Percentiles rank a stretch among this genome's conserved stretches.
Conservation (phyloP, 805 yeast genomes). For the Tetrapisispora iriomotensis region DNA sequence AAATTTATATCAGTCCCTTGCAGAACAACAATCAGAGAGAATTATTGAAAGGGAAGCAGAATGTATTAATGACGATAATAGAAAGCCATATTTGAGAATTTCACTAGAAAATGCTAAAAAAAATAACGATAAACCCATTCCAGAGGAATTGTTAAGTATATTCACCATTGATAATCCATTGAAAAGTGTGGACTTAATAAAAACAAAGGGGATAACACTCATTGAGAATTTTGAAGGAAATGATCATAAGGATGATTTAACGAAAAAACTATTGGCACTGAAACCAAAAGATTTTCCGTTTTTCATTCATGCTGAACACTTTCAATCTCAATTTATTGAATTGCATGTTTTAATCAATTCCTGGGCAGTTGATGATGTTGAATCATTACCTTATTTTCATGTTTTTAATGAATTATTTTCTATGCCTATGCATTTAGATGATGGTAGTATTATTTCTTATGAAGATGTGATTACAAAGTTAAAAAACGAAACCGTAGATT, state of each 20-base stretch:
- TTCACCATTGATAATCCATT: conserved; percentile 71
- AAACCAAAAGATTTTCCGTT: conserved; percentile 49
- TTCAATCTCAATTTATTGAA: conserved; percentile 68
- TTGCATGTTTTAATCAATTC: conserved; percentile 53
- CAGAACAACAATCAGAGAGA: conserved; percentile 41
- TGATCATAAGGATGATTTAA: conserved; percentile 26
- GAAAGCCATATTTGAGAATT: conserved; percentile 42
- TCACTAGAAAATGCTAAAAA: conserved; percentile 52
- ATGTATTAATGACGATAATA: conserved; percentile 44
- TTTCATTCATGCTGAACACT: conserved; percentile 69
- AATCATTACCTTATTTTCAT: conserved; percentile 54
- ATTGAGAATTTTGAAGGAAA: conserved; percentile 36
- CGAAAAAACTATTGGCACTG: conserved; percentile 17
- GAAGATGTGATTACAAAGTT: conserved; percentile 69
- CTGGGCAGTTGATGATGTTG: conserved; percentile 36
- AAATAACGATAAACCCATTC: conserved; percentile 68
- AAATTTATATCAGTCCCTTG: conserved; percentile 42
- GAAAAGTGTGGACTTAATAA: conserved; percentile 55
- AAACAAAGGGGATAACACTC: conserved; percentile 54
- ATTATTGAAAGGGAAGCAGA: conserved; percentile 37
- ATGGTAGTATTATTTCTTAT: conserved; percentile 50
- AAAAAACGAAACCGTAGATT: conserved; percentile 63
- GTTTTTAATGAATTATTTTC: conserved; percentile 59
- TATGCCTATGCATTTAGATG: conserved; percentile 56
- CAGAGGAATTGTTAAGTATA: conserved; percentile 47